Conservation (phyloP, 495 filamentous ascomycete genomes). For the Podospora tetraspora region DNA sequence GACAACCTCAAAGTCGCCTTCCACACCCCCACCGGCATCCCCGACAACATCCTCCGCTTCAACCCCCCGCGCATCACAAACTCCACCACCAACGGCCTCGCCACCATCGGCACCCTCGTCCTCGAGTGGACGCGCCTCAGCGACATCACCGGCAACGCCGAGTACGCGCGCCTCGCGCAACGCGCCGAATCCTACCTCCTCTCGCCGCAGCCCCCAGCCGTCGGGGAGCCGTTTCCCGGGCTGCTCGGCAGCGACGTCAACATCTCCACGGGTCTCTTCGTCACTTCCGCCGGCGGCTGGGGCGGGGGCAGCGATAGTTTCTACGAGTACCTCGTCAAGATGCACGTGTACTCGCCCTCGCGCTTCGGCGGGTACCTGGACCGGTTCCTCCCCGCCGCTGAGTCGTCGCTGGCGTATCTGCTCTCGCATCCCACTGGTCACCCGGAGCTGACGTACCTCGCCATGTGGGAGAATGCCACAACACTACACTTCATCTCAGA, state of each 20-base stretch:
- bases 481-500: conserved; percentile 49
- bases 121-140: conserved; percentile 83
- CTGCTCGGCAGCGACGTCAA: conserved; percentile 66
- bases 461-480: conserved; percentile 52
- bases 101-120: conserved; percentile 66
- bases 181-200: conserved; percentile 69
- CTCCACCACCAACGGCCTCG: conserved; percentile 58
- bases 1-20: conserved; percentile 74
- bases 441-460: conserved; percentile 71
- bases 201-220: conserved; percentile 51
- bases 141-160: conserved; percentile 63
- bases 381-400: conserved; percentile 71
- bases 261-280: conserved; percentile 59
- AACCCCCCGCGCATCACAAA: conserved; percentile 43
- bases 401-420: conserved; percentile 69
- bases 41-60: conserved; percentile 66
- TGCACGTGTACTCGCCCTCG: conserved; percentile 74
- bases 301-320: conserved; percentile 74
- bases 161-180: conserved; percentile 63
- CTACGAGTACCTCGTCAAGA: conserved; percentile 94
- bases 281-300: conserved; percentile 68
- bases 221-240: conserved; percentile 69
- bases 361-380: conserved; percentile 61
- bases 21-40: conserved; percentile 68
- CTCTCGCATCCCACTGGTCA: conserved; percentile 63